A percentile compares a stretch with the other conserved stretches of the same genome.
phyloP scores from a whole-genome alignment of 192 early-diverging fungal genomes.

The Cladochytrium replicatum region DNA sequence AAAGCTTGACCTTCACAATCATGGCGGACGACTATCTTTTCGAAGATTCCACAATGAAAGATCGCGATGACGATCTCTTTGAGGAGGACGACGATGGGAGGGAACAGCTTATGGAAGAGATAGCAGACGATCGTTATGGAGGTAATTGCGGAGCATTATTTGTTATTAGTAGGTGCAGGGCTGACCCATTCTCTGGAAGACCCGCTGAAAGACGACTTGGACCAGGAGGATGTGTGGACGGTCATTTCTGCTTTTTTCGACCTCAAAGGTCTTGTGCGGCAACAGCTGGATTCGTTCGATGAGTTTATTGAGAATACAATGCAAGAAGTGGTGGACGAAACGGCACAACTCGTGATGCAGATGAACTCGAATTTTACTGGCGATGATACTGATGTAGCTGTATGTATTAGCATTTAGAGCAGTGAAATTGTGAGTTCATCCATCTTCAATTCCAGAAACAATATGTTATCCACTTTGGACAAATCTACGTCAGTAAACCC shows the following conservation, averaged over 20 bases:
- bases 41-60: no score
- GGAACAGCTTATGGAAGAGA: no score
- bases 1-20: no score
- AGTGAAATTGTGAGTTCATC: no score
- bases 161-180: no score
- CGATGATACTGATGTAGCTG: slow-evolving; percentile 61
- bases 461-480: slow-evolving; percentile 88
- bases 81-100: no score
- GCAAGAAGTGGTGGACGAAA: slow-evolving; percentile 95
- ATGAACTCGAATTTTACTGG: slow-evolving; percentile 55
- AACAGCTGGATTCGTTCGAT: slow-evolving; percentile 97
- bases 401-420: slow-evolving; percentile 20
- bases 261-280: slow-evolving; percentile 90
- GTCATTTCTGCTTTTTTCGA: slow-evolving; percentile 93
- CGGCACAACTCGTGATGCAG: slow-evolving; percentile 71
- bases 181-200: no score
- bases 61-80: no score
- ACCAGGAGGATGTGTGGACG: slow-evolving; percentile 78
- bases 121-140: no score
- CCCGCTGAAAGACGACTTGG: slow-evolving; percentile 28
- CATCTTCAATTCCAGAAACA: slow-evolving; percentile 49
- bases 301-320: slow-evolving; percentile 95
- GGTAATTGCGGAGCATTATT: no score
- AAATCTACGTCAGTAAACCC: slow-evolving; percentile 84
- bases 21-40: no score